Evolutionary conservation across 2,329 filamentous ascomycete species (phyloP).

Genomic region (Periconia digitata): DNA sequence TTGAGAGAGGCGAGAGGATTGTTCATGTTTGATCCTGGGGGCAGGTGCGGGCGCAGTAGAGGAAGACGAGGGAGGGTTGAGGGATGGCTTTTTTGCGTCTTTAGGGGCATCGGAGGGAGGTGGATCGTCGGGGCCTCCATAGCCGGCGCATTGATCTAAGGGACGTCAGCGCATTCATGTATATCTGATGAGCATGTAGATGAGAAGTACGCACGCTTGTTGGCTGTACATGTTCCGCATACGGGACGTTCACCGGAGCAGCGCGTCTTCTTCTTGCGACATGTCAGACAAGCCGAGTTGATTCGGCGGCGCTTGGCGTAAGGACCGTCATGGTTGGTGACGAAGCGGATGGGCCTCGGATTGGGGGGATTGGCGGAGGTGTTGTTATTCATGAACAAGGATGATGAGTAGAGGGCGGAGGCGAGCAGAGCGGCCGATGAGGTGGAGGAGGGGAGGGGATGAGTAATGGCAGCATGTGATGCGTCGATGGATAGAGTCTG

Average conservation of each 20-base stretch:
- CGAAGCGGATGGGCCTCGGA: slow-evolving; percentile 45
- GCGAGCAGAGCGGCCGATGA: slow-evolving; percentile 9
- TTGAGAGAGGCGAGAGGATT: slow-evolving; percentile 23
- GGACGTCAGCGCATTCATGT: background rate
- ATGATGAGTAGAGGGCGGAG: background rate
- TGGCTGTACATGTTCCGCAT: slow-evolving; percentile 51
- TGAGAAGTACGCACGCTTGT: slow-evolving; percentile 34
- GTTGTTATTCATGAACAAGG: slow-evolving; percentile 38
- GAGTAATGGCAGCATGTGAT: no score
- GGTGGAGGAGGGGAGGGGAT: background rate
- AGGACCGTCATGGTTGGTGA: slow-evolving; percentile 45
- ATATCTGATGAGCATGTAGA: background rate
- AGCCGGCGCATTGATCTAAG: slow-evolving; percentile 48
- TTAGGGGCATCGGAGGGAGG: slow-evolving; percentile 15
- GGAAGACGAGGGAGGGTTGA: no score
- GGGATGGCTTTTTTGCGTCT: slow-evolving; percentile 21
- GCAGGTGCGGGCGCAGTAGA: slow-evolving; percentile 10
- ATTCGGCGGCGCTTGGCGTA: slow-evolving; percentile 46
- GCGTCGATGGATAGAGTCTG: no score
- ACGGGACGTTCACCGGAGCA: slow-evolving; percentile 49
- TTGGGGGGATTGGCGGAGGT: slow-evolving; percentile 31
- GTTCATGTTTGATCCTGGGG: slow-evolving; percentile 20
- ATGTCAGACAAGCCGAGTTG: slow-evolving; percentile 50
- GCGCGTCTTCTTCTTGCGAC: slow-evolving; percentile 53
- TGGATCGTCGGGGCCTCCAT: slow-evolving; percentile 41